These are phyloP conservation scores for Penicillium frequentans DNA, from an alignment of 2,329 filamentous ascomycete genomes.

Conservation along the genomic window DNA sequence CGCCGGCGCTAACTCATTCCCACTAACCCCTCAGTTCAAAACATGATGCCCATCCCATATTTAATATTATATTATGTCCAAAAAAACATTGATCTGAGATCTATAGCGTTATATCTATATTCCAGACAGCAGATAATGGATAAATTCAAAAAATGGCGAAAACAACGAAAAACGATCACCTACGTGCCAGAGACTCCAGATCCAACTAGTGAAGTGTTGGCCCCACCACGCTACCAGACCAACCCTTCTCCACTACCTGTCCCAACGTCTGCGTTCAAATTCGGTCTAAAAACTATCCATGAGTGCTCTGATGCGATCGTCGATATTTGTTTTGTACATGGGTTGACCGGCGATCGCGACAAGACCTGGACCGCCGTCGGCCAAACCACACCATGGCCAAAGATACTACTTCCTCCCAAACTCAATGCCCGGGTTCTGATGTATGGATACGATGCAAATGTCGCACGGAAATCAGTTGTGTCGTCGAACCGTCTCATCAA, in stretches of 20 bases:
- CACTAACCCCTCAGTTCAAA: background rate
- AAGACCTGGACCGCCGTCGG: background rate
- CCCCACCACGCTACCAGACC: background rate
- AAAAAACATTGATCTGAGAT: too few relatives aligned
- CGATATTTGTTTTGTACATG: conserved; percentile 2
- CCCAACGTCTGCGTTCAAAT: background rate
- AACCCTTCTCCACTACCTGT: background rate
- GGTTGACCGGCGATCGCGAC: conserved; percentile 1
- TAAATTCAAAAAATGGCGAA: background rate
- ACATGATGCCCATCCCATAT: background rate
- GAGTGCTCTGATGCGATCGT: background rate
- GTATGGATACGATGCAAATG: conserved; percentile 2
- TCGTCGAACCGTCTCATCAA: background rate
- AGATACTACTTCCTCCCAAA: background rate
- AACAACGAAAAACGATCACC: background rate
- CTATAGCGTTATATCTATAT: background rate
- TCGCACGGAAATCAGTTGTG: background rate
- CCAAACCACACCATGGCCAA: background rate
- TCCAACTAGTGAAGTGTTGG: background rate
- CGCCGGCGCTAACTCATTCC: conserved; percentile 1
- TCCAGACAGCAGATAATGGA: background rate
- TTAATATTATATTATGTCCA: background rate
- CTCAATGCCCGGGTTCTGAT: background rate
- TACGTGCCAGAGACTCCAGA: background rate
- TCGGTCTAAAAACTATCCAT: background rate